A percentile compares a stretch with the other conserved stretches of the same genome.
These are phyloP conservation scores for Xylaria sp. DNA, from an alignment of 2,329 filamentous ascomycete species.

Conservation along the genomic window DNA sequence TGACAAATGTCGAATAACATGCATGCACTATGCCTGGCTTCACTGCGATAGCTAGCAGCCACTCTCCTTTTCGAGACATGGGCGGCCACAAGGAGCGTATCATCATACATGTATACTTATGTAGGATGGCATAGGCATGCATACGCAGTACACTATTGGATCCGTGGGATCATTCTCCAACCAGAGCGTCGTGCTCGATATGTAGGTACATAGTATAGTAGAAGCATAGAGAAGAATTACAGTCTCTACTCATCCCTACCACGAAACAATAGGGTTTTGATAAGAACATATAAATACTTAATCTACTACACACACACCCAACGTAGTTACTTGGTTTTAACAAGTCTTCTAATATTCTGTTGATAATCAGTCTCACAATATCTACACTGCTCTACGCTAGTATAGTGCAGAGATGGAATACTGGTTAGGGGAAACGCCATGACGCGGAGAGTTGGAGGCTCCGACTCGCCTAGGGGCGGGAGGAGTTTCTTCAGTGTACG, in stretches of 20 bases:
- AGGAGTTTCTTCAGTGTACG: conserved; percentile 7
- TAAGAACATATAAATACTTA: too few relatives aligned
- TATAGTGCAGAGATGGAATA: background rate
- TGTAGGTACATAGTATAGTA: background rate
- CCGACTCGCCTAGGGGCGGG: conserved; percentile 9
- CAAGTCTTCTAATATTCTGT: too few relatives aligned
- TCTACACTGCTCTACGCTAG: too few relatives aligned
- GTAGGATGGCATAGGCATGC: too few relatives aligned
- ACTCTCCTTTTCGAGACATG: conserved; percentile 31
- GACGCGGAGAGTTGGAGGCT: conserved; percentile 14
- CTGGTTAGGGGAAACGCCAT: background rate
- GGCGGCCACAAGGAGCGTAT: conserved; percentile 8
- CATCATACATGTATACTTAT: too few relatives aligned
- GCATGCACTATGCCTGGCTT: conserved; percentile 10
- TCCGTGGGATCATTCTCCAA: conserved; percentile 17
- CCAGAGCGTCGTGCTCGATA: background rate
- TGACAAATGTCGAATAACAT: conserved; percentile 34
- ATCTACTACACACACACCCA: background rate
- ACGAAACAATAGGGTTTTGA: background rate
- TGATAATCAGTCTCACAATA: too few relatives aligned
- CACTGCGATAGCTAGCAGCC: conserved; percentile 17
- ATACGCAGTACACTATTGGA: conserved; percentile 6
- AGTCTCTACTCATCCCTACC: background rate
- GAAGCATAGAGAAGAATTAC: background rate
- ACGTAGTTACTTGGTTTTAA: too few relatives aligned